A percentile compares a stretch with the other conserved stretches of the same genome.
Evolutionary conservation across 306 rosid species (phyloP).

Genomic region (Gillenia trifoliata): DNA sequence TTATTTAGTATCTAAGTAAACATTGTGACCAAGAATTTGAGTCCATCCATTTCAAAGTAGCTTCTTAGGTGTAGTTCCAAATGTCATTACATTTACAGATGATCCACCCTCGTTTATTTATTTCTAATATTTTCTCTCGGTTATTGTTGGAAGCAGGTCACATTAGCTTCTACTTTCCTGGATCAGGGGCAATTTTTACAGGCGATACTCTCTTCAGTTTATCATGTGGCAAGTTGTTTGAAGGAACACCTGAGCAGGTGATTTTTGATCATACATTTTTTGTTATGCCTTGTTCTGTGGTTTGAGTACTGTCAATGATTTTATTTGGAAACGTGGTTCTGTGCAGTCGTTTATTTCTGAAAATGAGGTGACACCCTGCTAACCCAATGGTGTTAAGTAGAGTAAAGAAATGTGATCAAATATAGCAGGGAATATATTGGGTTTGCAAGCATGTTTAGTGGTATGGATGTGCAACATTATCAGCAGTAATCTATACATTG

Average conservation of each 20-base stretch:
- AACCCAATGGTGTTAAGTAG: background rate
- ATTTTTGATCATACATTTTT: slow-evolving; percentile 12
- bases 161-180: slow-evolving; percentile 81
- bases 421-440: background rate
- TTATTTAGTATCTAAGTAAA: background rate
- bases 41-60: background rate
- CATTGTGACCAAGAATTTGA: background rate
- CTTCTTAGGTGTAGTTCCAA: background rate
- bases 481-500: background rate
- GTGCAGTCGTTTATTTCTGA: background rate
- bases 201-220: slow-evolving; percentile 91
- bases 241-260: slow-evolving; percentile 88
- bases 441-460: background rate
- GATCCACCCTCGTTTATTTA: background rate
- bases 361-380: background rate
- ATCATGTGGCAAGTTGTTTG: slow-evolving; percentile 91
- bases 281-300: background rate
- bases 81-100: background rate
- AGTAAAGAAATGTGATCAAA: background rate
- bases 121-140: background rate
- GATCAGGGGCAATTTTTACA: slow-evolving; percentile 64
- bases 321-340: background rate
- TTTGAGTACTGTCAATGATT: background rate
- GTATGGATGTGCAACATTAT: background rate
- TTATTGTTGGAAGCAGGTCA: slow-evolving; percentile 47